A percentile compares a stretch with the other conserved stretches of the same genome.
Conservation (phyloP, 306 rosid genomes). For the Dalbergia cochinchinensis region DNA sequence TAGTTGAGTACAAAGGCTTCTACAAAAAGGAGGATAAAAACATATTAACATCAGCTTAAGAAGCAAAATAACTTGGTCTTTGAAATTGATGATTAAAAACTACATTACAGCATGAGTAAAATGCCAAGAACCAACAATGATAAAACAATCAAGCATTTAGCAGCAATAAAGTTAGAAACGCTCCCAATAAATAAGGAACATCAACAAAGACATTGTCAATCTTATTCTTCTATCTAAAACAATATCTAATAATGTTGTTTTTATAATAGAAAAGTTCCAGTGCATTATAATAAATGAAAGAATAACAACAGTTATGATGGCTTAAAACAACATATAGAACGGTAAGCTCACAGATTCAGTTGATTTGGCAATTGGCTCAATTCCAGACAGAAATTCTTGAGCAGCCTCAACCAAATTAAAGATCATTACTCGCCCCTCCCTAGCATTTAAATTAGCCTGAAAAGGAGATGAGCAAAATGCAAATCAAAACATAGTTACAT, state of each 20-base stretch:
- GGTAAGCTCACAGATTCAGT: slow-evolving; percentile 63
- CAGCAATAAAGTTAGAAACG: slow-evolving; percentile 30
- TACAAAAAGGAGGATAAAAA: slow-evolving; percentile 48
- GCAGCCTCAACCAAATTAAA: slow-evolving; percentile 98
- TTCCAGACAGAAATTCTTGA: slow-evolving; percentile 90
- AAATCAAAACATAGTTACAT: slow-evolving; percentile 14
- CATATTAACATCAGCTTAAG: slow-evolving; percentile 37
- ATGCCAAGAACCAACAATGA: slow-evolving; percentile 23
- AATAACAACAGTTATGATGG: slow-evolving; percentile 28
- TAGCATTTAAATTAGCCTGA: slow-evolving; percentile 86
- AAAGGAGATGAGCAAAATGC: slow-evolving; percentile 35
- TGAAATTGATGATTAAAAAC: slow-evolving; percentile 18
- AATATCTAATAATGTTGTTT: slow-evolving; percentile 19
- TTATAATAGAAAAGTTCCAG: slow-evolving; percentile 4
- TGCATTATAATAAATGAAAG: slow-evolving; percentile 25
- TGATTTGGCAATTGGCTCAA: slow-evolving; percentile 70
- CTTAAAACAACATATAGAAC: slow-evolving; percentile 28
- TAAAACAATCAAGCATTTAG: slow-evolving; percentile 28
- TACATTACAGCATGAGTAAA: slow-evolving; percentile 16
- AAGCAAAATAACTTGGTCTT: slow-evolving; percentile 32
- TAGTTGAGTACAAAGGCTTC: slow-evolving; percentile 57
- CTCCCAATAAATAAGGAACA: slow-evolving; percentile 23
- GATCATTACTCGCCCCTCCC: slow-evolving; percentile 96
- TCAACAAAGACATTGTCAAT: slow-evolving; percentile 32
- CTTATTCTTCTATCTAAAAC: slow-evolving; percentile 34